Evolutionary conservation across 139 green algal species (phyloP), one percentile per base, ranked within the genome.

Genomic region (Gonium pectorale): DNA sequence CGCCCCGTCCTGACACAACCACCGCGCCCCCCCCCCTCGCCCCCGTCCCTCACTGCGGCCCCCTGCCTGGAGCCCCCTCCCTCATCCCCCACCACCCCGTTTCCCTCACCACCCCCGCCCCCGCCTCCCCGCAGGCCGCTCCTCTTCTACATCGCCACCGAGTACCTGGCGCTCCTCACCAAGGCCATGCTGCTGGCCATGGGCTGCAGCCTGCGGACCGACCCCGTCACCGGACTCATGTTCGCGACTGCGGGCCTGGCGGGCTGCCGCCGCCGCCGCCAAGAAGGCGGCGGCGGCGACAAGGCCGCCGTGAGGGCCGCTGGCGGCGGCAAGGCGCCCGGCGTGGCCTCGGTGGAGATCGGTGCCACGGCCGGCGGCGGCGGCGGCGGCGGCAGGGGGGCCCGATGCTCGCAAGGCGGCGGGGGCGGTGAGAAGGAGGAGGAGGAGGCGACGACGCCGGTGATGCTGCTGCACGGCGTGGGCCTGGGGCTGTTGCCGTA

Each of bases 401-500:
- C 33, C 63, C 9, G 49, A 29, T 6, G 56, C 19, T 9, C 19
- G 24, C 19, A 64, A 64, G 56, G 56, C 56, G 56, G 19, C 56
- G 56, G 19, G 22, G 67, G 40, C 41, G 41, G 41, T 74, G 40
- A 56, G 40, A 40, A 2, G 38, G 67, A 68, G n/a, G 62, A 41
- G 24, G n/a, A n/a, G 68, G 68, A 21, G 29, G 40, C 11, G 68
- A 6, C 22, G 29, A 51, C 62, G 26, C 87, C 90, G 1, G 80
- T 93, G 29, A 60, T 93, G 63, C 87, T 93, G 31, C 79, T 90
- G 38, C 90, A 93, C 71, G 90, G 90, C 6, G 90, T 93, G 38
- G 90, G 87, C 0, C 17, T 81, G 29, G 87, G 87, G 0, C 63
- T 84, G 78, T 63, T 84, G 63, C 78, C 78, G 37, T 84, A 84